These are phyloP conservation scores for Penicillium sp. DNA, from an alignment of 2,329 filamentous ascomycete species.

Conservation along the genomic window DNA sequence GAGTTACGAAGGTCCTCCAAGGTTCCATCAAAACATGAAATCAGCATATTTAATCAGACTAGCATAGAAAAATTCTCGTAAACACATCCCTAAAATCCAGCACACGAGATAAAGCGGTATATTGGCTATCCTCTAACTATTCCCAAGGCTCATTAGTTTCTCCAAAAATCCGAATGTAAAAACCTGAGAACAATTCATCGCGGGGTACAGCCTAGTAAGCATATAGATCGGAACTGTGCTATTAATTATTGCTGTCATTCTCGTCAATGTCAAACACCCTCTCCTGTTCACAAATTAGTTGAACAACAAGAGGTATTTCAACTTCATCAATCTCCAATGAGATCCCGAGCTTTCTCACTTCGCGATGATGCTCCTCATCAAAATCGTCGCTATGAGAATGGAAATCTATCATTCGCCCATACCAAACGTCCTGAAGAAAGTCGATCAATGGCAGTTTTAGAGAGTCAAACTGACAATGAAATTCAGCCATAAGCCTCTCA, in stretches of 20 bases:
- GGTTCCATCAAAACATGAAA: not conserved
- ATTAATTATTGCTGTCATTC: too few species aligned
- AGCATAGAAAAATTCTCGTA: too few species aligned
- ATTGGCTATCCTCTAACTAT: too few species aligned
- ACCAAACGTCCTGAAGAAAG: conserved; percentile 9
- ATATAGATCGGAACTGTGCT: too few species aligned
- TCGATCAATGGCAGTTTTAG: conserved; percentile 7
- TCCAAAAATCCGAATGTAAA: too few species aligned
- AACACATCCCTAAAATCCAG: too few species aligned
- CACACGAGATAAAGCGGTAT: too few species aligned
- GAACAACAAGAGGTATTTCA: conserved; percentile 9
- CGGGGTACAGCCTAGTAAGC: too few species aligned
- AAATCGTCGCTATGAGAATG: conserved; percentile 1
- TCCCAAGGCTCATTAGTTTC: too few species aligned
- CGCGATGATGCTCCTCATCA: not conserved
- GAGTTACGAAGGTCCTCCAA: not conserved
- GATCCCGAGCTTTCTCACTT: not conserved
- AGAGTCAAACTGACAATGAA: conserved; percentile 6
- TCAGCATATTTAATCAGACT: too few species aligned
- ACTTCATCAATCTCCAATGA: not conserved
- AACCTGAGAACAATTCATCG: too few species aligned
- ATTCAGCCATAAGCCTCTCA: conserved; percentile 6
- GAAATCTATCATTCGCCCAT: conserved; percentile 7
- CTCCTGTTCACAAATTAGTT: not conserved
- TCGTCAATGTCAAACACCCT: not conserved